phyloP scores from a whole-genome alignment of 1,139 yeast species.

The Ashbya aceris region DNA sequence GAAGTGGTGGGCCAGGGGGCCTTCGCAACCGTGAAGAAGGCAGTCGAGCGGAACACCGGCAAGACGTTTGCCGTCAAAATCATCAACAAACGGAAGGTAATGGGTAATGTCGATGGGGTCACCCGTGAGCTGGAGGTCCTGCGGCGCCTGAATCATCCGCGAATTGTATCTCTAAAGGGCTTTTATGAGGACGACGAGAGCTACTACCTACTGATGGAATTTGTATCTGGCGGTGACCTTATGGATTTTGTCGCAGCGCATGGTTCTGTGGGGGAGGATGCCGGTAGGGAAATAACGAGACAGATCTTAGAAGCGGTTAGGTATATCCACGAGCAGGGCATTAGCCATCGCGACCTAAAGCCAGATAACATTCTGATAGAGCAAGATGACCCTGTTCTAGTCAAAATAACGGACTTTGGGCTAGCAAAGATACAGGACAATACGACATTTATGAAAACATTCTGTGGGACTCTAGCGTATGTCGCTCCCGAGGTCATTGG shows the following conservation, averaged over 20 bases:
- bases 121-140: constrained; percentile 78
- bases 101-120: constrained; percentile 75
- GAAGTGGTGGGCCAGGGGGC: constrained; percentile 95
- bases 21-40: constrained; percentile 89
- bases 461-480: constrained; percentile 84
- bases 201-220: constrained; percentile 88
- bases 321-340: constrained; percentile 82
- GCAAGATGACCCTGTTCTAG: constrained; percentile 80
- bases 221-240: constrained; percentile 92
- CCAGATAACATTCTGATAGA: constrained; percentile 88
- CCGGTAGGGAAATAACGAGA: constrained; percentile 73
- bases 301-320: constrained; percentile 79
- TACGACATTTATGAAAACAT: constrained; percentile 73
- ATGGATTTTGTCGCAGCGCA: constrained; percentile 92
- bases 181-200: constrained; percentile 75
- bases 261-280: constrained; percentile 86
- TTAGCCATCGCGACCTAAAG: constrained; percentile 87
- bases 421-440: constrained; percentile 73
- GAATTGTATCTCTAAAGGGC: constrained; percentile 73
- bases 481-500: constrained; percentile 91
- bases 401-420: constrained; percentile 91
- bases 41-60: constrained; percentile 77
- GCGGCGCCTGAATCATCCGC: constrained; percentile 68
- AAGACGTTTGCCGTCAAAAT: constrained; percentile 84
- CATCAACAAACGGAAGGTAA: constrained; percentile 69